These are phyloP conservation scores for Dipteronia sinensis DNA, from an alignment of 345 rosid genomes.

Conservation along the genomic window DNA sequence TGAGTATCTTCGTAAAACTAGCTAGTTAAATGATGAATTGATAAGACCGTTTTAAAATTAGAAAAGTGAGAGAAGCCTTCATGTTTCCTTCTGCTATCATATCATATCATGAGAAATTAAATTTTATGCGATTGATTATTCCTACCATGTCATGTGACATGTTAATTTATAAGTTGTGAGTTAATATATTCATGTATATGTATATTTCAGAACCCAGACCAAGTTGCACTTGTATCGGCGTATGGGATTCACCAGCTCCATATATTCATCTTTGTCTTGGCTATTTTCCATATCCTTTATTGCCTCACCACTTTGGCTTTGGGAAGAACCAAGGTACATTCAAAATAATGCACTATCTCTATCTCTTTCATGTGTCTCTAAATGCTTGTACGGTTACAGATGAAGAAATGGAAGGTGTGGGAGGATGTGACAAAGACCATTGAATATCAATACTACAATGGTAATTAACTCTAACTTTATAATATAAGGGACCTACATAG, in stretches of 20 bases:
- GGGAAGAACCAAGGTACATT: conserved; percentile 70
- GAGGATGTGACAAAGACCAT: conserved; percentile 79
- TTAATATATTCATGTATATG: background rate
- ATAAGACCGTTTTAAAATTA: too few species aligned
- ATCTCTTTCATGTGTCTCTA: background rate
- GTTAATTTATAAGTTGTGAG: too few species aligned
- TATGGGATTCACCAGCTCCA: conserved; percentile 84
- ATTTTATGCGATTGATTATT: too few species aligned
- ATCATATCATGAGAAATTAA: too few species aligned
- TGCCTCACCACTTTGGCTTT: conserved; percentile 61
- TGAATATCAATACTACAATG: conserved; percentile 78
- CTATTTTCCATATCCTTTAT: conserved; percentile 63
- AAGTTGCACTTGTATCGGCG: conserved; percentile 71
- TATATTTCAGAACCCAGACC: conserved; percentile 61
- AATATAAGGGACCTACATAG: background rate
- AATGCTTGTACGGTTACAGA: conserved; percentile 43
- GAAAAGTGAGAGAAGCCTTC: too few species aligned
- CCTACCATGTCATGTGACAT: too few species aligned
- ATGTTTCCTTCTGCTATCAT: too few species aligned
- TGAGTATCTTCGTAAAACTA: too few species aligned
- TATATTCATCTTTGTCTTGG: conserved; percentile 77
- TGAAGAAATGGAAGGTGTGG: conserved; percentile 91
- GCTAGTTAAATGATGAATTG: too few species aligned
- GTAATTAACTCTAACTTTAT: conserved; percentile 33
- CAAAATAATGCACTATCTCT: background rate